Percentiles rank a stretch among this genome's conserved stretches.
These are phyloP conservation scores for Salisapilia sapeloensis DNA, from an alignment of 352 stramenopile species.

Conservation along the genomic window DNA sequence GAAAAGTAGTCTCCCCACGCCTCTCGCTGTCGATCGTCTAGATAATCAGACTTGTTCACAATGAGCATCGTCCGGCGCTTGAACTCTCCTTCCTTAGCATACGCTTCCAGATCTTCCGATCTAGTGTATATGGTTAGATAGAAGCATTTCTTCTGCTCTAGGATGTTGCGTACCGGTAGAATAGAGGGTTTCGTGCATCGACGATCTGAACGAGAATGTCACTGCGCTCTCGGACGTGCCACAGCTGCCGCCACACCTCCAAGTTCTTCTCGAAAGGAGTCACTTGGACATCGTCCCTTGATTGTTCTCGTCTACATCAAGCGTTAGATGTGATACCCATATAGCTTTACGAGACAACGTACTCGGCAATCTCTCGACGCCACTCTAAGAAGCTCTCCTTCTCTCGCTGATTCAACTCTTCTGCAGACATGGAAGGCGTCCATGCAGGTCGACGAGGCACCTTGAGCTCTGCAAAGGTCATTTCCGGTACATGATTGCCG, in stretches of 20 bases:
- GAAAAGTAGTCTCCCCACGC: constrained; percentile 93
- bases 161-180: constrained; percentile 74
- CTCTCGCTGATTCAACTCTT: constrained; percentile 92
- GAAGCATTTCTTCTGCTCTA: background rate
- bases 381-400: constrained; percentile 97
- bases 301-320: constrained; percentile 40
- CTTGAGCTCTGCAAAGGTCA: constrained; percentile 90
- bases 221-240: constrained; percentile 96
- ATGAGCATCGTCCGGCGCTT: constrained; percentile 89
- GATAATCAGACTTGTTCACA: constrained; percentile 99
- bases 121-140: constrained; percentile 21
- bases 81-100: constrained; percentile 86
- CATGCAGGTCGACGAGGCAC: constrained; percentile 93
- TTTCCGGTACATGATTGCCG: constrained; percentile 42
- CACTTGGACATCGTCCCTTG: constrained; percentile 74
- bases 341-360: constrained; percentile 3
- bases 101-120: constrained; percentile 89
- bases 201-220: constrained; percentile 98
- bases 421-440: constrained; percentile 86
- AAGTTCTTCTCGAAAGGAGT: constrained; percentile 99
- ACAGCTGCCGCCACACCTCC: constrained; percentile 99
- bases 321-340: constrained; percentile 1
- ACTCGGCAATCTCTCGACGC: constrained; percentile 91
- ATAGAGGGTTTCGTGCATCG: constrained; percentile 96
- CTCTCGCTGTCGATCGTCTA: constrained; percentile 80